Evolutionary conservation across 163 green algal species (phyloP), one percentile per base, ranked within the genome.

Genomic region (Trebouxiophyceae sp.): DNA sequence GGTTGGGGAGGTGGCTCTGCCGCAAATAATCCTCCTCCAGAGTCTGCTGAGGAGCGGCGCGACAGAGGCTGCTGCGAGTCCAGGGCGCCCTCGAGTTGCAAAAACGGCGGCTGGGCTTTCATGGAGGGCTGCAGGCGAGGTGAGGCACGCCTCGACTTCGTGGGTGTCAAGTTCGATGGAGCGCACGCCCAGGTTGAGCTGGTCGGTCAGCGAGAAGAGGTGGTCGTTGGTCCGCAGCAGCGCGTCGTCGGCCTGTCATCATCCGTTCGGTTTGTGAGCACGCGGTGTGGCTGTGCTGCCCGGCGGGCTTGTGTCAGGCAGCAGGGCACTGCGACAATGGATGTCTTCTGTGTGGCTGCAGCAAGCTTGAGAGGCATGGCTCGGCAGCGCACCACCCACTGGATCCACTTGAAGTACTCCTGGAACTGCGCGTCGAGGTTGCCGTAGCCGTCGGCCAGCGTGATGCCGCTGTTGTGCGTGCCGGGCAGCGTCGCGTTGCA

Each of bases 391-490:
- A 76, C 70, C 70, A 75, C 70, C 78, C 78, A 86, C 33, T 75
- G 78, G 33, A 87, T 74, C 63, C 78, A 85, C 30, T 74, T 63
- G 64, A 87, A 87, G 57, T 81, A 84, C 31, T 73, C 45, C 45
- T 80, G 55, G 33, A 79, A 87, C 44, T 76, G 66, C 4, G 60
- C 32, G 69, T 91, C 83, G 26, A 82, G 70, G 45, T 86, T 87
- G 62, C 85, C 87, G 58, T 90, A 93, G 22, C 87, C 87, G 60
- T 93, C 80, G 31, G 85, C 82, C 39, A 93, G 62, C 0, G 74
- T 83, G 54, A 93, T 92, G 57, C 68, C 87, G 20, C 62, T 79
- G 76, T 93, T 93, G 73, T 93, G 87, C 1, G 84, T 86, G 45
- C 83, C 85, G 34, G 87, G 68, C 60, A 88, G 29, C 27, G 70